Conservation (phyloP, 495 filamentous ascomycete genomes). For the Peziza echinospora region DNA sequence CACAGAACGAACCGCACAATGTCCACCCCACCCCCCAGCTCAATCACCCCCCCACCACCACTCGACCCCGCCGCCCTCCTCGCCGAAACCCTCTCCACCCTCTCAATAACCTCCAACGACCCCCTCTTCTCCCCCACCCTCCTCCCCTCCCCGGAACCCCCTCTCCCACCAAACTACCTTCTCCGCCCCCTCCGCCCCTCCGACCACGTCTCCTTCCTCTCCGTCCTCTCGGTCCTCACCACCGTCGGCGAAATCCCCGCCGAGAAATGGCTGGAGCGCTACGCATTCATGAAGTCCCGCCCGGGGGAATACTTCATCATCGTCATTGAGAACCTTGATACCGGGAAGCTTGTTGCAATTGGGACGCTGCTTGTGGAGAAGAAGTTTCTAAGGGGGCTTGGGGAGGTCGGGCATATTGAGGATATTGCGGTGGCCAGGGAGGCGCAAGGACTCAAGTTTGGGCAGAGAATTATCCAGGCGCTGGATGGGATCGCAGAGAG, state of each 20-base stretch:
- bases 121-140: constrained; percentile 31
- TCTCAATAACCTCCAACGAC: no score
- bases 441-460: constrained; percentile 92
- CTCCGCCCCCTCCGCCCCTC: constrained; percentile 56
- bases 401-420: constrained; percentile 85
- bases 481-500: constrained; percentile 38
- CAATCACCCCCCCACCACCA: no score
- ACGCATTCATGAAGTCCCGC: constrained; percentile 59
- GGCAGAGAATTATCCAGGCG: constrained; percentile 78
- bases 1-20: no score
- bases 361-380: constrained; percentile 69
- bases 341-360: constrained; percentile 53
- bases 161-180: constrained; percentile 58
- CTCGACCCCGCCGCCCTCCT: no score
- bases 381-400: constrained; percentile 64
- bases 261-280: constrained; percentile 54
- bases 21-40: no score
- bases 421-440: constrained; percentile 88
- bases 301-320: constrained; percentile 69
- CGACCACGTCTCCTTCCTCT: constrained; percentile 63
- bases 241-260: constrained; percentile 73
- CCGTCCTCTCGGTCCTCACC: constrained; percentile 76
- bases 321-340: constrained; percentile 50
- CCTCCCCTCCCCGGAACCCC: constrained; percentile 46
- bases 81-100: no score